These are phyloP conservation scores for Sanguinoderma infundibulare DNA, from an alignment of 1,284 basidiomycete genomes.

Conservation along the genomic window DNA sequence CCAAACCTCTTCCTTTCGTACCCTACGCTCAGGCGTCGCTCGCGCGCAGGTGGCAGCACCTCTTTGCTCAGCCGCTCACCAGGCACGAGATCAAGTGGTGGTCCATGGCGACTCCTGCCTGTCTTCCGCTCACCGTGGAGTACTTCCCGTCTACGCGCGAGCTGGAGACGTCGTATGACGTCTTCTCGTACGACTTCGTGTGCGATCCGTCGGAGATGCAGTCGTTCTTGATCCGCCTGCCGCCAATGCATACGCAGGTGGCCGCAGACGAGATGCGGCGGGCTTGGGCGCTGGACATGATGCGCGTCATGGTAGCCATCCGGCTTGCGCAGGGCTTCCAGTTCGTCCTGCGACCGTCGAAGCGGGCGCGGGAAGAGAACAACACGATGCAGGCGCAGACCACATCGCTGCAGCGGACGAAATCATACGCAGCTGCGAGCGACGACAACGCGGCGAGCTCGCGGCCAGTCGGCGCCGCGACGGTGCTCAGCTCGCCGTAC, in stretches of 20 bases:
- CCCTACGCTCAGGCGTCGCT: slow-evolving; percentile 71
- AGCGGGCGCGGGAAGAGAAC: slow-evolving; percentile 18
- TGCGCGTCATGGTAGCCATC: slow-evolving; percentile 94
- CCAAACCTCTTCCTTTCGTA: slow-evolving; percentile 57
- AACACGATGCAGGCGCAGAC: slow-evolving; percentile 25
- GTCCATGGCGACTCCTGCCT: slow-evolving; percentile 82
- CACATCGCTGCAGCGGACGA: slow-evolving; percentile 48
- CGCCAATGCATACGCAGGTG: slow-evolving; percentile 47
- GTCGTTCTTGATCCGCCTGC: slow-evolving; percentile 79
- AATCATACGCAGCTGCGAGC: slow-evolving; percentile 60
- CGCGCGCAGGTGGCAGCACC: slow-evolving; percentile 88
- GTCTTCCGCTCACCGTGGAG: slow-evolving; percentile 93
- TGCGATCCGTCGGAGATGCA: slow-evolving; percentile 79
- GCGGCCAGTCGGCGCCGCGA: slow-evolving; percentile 70
- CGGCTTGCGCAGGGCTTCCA: slow-evolving; percentile 97
- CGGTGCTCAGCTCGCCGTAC: slow-evolving; percentile 67
- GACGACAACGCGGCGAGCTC: slow-evolving; percentile 54
- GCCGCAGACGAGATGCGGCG: slow-evolving; percentile 61
- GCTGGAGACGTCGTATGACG: slow-evolving; percentile 79
- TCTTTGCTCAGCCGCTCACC: slow-evolving; percentile 76
- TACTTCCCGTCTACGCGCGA: slow-evolving; percentile 82
- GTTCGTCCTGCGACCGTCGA: slow-evolving; percentile 68
- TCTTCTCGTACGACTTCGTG: slow-evolving; percentile 82
- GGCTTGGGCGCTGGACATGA: slow-evolving; percentile 82
- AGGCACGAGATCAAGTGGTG: slow-evolving; percentile 95